Evolutionary conservation across 345 rosid species (phyloP), one percentile per base, ranked within the genome.

Genomic region (Carallia pectinifolia): DNA sequence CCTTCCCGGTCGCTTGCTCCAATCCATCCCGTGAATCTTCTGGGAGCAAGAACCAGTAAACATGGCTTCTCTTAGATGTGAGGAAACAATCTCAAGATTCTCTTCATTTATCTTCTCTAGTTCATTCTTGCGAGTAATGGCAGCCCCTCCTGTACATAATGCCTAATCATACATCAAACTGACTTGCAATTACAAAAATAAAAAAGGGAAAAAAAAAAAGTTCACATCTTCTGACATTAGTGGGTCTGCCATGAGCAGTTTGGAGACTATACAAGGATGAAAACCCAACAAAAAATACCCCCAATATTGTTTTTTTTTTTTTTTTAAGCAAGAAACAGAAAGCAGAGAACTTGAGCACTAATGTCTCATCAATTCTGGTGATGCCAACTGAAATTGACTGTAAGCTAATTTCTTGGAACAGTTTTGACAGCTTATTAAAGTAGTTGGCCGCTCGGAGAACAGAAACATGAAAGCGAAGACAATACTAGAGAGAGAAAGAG

Each of bases 71-170:
- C 90, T 88, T 63, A 94, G 77, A 75, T 94, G 96, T 19, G 84
- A 74, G 1, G 90, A 83, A 64, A 89, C 85, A 36, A 64, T 72
- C 71, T 76, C 78, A 3, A 94, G 90, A 83, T 84, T 86, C 71
- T 82, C 85, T 72, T 87, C 86, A 48, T 94, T 81, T 76, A 92
- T 88, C 78, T 81, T 85, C 92, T 90, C 97, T n/a, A 92, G 67
- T 74, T 90, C 97, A 72, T 90, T 85, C 74, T 94, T 94, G 81
- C 90, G 76, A 48, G 99, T 92, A 58, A 94, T 87, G 64, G 96
- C 97, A 30, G 97, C 88, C 30, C 98, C 98, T 75, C 98, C 98
- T 94, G 82, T 7, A 37, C 10, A 36, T 12, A 48, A 31, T 7
- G 64, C 23, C 64, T 27, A 56, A 75, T 15, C 17, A 15, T 12